Conservation (phyloP, 805 yeast genomes). For the Peterozyma toletana region DNA sequence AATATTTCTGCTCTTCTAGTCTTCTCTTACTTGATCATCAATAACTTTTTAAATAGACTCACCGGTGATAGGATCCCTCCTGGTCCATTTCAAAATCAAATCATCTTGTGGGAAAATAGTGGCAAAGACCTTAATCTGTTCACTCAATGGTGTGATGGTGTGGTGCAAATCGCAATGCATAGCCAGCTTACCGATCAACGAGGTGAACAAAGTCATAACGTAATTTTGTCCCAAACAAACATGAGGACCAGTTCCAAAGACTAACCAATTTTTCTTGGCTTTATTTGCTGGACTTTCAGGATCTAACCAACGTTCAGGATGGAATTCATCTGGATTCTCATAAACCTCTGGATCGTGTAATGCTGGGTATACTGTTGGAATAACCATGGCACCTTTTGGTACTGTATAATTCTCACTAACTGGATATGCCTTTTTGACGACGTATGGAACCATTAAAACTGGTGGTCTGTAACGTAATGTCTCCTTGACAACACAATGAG, state of each 20-base stretch:
- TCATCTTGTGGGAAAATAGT: conserved; percentile 98
- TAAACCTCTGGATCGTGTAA: conserved; percentile 97
- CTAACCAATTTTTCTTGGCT: conserved; percentile 88
- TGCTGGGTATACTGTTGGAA: conserved; percentile 93
- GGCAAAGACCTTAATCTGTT: conserved; percentile 92
- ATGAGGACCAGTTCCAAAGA: conserved; percentile 96
- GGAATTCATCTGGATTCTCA: conserved; percentile 87
- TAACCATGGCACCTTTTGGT: conserved; percentile 96
- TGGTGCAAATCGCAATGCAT: conserved; percentile 78
- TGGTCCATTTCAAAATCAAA: conserved; percentile 67
- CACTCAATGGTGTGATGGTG: conserved; percentile 75
- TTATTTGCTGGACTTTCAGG: conserved; percentile 64
- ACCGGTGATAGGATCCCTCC: conserved; percentile 45
- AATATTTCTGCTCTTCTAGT: no score
- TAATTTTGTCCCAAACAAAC: conserved; percentile 93
- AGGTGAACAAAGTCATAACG: conserved; percentile 84
- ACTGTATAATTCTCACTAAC: conserved; percentile 78
- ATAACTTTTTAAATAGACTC: conserved; percentile 3
- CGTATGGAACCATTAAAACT: conserved; percentile 96
- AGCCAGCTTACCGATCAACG: conserved; percentile 85
- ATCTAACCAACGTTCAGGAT: conserved; percentile 92
- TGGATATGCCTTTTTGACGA: conserved; percentile 81
- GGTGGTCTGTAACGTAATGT: conserved; percentile 94
- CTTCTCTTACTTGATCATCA: no score
- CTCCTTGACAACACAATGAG: conserved; percentile 87